These are phyloP conservation scores for Setaria italica DNA, from an alignment of 202 grass and related monocot species.

Conservation along the genomic window DNA sequence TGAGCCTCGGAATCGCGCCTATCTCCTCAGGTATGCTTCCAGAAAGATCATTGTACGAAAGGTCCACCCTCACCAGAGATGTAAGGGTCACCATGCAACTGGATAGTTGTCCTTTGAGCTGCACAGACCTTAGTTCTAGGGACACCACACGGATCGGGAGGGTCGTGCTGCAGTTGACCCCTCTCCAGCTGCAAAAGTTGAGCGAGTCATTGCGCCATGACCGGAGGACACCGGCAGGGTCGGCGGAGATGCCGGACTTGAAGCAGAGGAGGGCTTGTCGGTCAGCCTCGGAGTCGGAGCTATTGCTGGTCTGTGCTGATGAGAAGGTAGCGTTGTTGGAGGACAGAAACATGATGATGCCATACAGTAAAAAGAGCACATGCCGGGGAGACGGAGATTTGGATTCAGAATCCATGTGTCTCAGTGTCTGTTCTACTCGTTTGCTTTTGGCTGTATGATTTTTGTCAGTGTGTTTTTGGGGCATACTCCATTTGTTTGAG, in stretches of 20 bases:
- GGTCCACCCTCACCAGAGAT: constrained; percentile 23
- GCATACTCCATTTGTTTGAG: neutral
- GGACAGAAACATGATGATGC: constrained; percentile 19
- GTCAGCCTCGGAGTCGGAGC: constrained; percentile 4
- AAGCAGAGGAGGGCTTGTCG: constrained; percentile 48
- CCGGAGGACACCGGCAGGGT: neutral
- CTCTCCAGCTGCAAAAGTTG: constrained; percentile 44
- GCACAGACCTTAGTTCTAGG: constrained; percentile 15
- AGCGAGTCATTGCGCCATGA: constrained; percentile 26
- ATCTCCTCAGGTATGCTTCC: constrained; percentile 44
- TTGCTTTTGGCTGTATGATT: neutral
- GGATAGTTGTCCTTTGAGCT: constrained; percentile 24
- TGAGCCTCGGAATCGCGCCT: constrained; percentile 9
- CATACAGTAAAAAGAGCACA: neutral
- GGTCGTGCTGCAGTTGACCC: constrained; percentile 33
- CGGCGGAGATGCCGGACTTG: constrained; percentile 4
- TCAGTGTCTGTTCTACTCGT: neutral
- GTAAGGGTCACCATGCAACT: constrained; percentile 6
- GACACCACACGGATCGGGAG: constrained; percentile 30
- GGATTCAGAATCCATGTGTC: constrained; percentile 28
- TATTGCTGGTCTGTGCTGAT: constrained; percentile 42
- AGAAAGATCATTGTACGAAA: constrained; percentile 32
- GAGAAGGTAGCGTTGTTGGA: constrained; percentile 6
- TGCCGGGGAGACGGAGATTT: neutral
- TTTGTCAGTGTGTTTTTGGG: neutral